Percentiles rank a stretch among this genome's conserved stretches.
phyloP scores from a whole-genome alignment of 2,329 filamentous ascomycete species.

The Pseudofabraea citricarpa region DNA sequence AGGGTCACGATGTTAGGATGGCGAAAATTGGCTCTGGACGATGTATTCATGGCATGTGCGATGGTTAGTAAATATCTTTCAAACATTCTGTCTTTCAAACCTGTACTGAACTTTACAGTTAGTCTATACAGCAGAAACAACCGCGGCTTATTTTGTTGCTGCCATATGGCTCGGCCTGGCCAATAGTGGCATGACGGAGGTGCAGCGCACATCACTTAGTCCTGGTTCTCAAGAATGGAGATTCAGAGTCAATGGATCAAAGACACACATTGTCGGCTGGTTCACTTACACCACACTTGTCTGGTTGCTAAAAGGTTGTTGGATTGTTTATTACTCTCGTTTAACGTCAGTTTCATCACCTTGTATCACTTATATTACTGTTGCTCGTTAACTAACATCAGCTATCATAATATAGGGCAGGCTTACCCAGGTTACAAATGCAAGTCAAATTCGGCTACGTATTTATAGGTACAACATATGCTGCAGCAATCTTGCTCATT shows the following conservation, averaged over 20 bases:
- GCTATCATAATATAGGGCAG: background rate
- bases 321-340: conserved; percentile 50
- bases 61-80: conserved; percentile 32
- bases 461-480: conserved; percentile 42
- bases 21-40: conserved; percentile 46
- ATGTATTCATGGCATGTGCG: conserved; percentile 51
- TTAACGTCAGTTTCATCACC: conserved; percentile 32
- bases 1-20: conserved; percentile 43
- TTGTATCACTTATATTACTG: background rate
- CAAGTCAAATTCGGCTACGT: conserved; percentile 46
- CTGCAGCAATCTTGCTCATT: conserved; percentile 43
- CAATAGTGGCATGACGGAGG: conserved; percentile 51
- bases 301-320: conserved; percentile 48
- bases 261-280: conserved; percentile 49
- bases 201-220: conserved; percentile 38
- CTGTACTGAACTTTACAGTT: conserved; percentile 36
- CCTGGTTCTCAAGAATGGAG: conserved; percentile 39
- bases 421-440: conserved; percentile 32
- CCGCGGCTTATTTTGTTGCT: conserved; percentile 42
- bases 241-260: conserved; percentile 45
- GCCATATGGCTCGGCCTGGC: conserved; percentile 44
- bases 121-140: conserved; percentile 45
- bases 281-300: conserved; percentile 46
- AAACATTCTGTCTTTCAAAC: background rate
- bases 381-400: background rate